Conservation (phyloP, 768 basidiomycete species). For the Leccinellum rugosiceps region DNA sequence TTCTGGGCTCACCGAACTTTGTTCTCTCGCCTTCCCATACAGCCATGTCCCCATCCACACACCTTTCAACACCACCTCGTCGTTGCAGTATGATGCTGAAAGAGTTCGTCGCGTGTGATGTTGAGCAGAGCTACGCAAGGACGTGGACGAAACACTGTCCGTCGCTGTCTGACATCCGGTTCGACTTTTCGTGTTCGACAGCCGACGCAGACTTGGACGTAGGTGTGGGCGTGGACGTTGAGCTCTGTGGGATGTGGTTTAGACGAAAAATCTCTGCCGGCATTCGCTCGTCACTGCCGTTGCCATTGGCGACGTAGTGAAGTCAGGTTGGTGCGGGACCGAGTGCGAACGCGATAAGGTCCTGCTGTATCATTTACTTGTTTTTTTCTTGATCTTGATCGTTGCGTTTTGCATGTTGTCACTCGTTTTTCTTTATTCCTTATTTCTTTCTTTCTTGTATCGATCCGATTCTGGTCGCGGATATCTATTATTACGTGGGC, state of each 20-base stretch:
- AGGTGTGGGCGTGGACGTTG: conserved; percentile 30
- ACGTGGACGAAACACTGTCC: conserved; percentile 30
- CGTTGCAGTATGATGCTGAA: conserved; percentile 4
- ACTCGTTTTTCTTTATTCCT: neutral
- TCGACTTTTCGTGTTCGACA: conserved; percentile 28
- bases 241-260: conserved; percentile 32
- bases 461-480: neutral
- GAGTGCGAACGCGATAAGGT: neutral
- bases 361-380: neutral
- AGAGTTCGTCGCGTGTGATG: conserved; percentile 28
- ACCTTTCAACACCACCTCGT: neutral
- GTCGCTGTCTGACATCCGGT: conserved; percentile 27
- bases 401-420: neutral
- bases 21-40: conserved; percentile 8
- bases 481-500: neutral
- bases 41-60: neutral
- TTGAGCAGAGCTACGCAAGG: conserved; percentile 26
- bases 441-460: neutral
- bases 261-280: conserved; percentile 16
- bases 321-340: neutral
- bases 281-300: neutral
- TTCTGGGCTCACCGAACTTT: neutral
- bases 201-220: conserved; percentile 25
- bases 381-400: neutral
- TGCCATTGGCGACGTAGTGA: conserved; percentile 1